These are phyloP conservation scores for Carpinus fangiana DNA, from an alignment of 306 rosid species.

Conservation along the genomic window DNA sequence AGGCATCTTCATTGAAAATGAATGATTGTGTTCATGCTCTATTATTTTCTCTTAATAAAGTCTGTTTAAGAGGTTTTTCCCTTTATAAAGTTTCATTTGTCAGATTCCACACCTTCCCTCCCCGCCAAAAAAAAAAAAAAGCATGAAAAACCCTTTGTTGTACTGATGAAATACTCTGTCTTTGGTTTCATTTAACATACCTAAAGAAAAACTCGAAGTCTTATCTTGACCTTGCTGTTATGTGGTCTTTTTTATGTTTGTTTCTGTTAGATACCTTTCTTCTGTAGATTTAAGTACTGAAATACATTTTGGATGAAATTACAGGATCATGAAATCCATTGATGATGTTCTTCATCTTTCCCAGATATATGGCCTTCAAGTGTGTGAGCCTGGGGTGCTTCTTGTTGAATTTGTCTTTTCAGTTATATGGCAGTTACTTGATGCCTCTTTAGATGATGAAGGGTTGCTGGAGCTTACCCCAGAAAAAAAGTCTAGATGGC, in stretches of 20 bases:
- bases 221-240: constrained; percentile 1
- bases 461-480: constrained; percentile 58
- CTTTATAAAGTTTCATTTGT: too few species aligned
- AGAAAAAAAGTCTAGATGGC: constrained; percentile 71
- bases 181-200: not conserved
- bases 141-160: not conserved
- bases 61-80: not conserved
- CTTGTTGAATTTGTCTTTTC: constrained; percentile 84
- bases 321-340: constrained; percentile 82
- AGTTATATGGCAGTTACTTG: constrained; percentile 76
- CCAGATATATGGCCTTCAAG: constrained; percentile 53
- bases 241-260: constrained; percentile 15
- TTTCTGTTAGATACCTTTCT: constrained; percentile 1
- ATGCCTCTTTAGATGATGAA: constrained; percentile 90
- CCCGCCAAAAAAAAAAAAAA: not conserved
- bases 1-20: not conserved
- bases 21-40: not conserved
- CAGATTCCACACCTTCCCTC: not conserved
- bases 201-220: constrained; percentile 7
- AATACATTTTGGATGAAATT: constrained; percentile 31
- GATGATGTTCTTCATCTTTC: constrained; percentile 83
- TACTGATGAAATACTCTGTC: not conserved
- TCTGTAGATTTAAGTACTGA: constrained; percentile 30
- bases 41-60: not conserved
- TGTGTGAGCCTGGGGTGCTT: constrained; percentile 70